These are phyloP conservation scores for Boechera divaricarpa DNA, from an alignment of 345 rosid species.

Conservation along the genomic window DNA sequence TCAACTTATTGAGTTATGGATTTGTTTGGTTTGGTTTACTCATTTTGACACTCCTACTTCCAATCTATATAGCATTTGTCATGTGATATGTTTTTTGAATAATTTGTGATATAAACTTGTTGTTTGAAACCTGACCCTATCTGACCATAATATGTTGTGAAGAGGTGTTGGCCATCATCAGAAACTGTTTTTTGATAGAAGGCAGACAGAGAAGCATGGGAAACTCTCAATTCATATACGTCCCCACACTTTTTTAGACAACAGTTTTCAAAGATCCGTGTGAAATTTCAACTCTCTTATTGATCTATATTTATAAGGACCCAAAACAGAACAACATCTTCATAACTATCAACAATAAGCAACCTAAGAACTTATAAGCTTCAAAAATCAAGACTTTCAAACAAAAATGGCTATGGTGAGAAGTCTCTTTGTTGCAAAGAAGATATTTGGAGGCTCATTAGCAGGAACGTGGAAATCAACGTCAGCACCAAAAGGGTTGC, in stretches of 20 bases:
- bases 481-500: constrained; percentile 44
- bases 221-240: constrained; percentile 10
- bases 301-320: constrained; percentile 14
- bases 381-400: no score
- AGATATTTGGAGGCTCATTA: constrained; percentile 12
- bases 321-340: constrained; percentile 24
- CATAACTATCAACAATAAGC: constrained; percentile 7
- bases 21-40: no score
- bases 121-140: constrained; percentile 16
- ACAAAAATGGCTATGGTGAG: no score
- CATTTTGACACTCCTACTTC: background rate
- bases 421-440: no score
- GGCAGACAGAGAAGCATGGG: constrained; percentile 24
- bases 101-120: background rate
- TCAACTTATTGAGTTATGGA: no score
- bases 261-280: constrained; percentile 4
- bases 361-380: background rate
- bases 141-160: constrained; percentile 5
- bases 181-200: background rate
- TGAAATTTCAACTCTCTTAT: background rate
- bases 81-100: constrained; percentile 17
- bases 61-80: constrained; percentile 3
- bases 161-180: constrained; percentile 2
- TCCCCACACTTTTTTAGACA: background rate
- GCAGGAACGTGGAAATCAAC: constrained; percentile 6